phyloP scores from a whole-genome alignment of 2,329 filamentous ascomycete genomes.

The Sclerotinia borealis region DNA sequence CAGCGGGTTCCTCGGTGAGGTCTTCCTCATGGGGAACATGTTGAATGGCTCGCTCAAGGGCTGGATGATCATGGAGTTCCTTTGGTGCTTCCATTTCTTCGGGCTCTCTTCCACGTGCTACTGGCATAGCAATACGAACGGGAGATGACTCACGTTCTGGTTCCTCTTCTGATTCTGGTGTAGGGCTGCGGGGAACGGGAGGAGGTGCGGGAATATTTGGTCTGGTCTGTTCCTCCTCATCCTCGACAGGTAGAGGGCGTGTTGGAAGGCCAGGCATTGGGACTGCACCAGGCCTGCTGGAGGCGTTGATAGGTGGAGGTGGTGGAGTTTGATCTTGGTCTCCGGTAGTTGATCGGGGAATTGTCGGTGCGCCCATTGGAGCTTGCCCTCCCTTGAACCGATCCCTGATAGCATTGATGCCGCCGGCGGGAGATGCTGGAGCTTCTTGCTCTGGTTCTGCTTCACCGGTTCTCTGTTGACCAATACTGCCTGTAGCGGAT shows the following conservation, averaged over 20 bases:
- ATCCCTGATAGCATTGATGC: constrained; percentile 70
- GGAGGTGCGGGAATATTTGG: constrained; percentile 38
- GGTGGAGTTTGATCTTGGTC: constrained; percentile 33
- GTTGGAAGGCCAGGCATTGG: constrained; percentile 71
- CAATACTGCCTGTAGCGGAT: constrained; percentile 44
- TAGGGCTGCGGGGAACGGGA: constrained; percentile 32
- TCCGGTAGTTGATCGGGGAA: constrained; percentile 26
- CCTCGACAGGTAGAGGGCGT: constrained; percentile 46
- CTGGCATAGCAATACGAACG: constrained; percentile 79
- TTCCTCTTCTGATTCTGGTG: constrained; percentile 36
- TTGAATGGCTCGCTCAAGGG: constrained; percentile 57
- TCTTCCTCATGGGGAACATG: constrained; percentile 59
- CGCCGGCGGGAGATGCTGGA: constrained; percentile 52
- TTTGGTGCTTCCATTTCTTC: constrained; percentile 45
- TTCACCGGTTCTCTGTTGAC: constrained; percentile 58
- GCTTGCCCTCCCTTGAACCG: constrained; percentile 68
- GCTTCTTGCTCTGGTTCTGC: constrained; percentile 42
- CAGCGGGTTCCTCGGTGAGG: constrained; percentile 56
- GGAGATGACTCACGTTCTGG: constrained; percentile 60
- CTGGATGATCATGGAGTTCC: constrained; percentile 43
- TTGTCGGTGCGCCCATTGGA: constrained; percentile 54
- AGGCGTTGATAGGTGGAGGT: constrained; percentile 33
- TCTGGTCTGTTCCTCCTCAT: constrained; percentile 47
- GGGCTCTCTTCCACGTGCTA: constrained; percentile 55
- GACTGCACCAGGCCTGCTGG: constrained; percentile 62